These are phyloP conservation scores for Fusarium pseudograminearum DNA, from an alignment of 2,329 filamentous ascomycete species.

Conservation along the genomic window DNA sequence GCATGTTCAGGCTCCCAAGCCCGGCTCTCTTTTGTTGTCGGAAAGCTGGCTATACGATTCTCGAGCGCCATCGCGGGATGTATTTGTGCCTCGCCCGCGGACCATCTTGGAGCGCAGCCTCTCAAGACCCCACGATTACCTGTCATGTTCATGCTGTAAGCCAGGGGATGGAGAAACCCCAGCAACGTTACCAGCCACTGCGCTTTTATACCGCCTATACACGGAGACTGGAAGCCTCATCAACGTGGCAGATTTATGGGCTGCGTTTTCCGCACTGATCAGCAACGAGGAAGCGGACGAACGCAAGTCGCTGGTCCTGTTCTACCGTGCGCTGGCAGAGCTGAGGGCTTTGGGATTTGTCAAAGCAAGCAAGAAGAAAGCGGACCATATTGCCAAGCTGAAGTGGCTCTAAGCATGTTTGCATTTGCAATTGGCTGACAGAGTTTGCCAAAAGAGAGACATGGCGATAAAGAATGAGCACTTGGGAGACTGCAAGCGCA, in stretches of 20 bases:
- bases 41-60: slow-evolving; percentile 84
- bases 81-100: slow-evolving; percentile 80
- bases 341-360: slow-evolving; percentile 87
- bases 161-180: slow-evolving; percentile 62
- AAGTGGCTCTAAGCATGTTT: slow-evolving; percentile 71
- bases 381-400: slow-evolving; percentile 91
- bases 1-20: slow-evolving; percentile 43
- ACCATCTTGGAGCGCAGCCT: slow-evolving; percentile 78
- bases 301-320: slow-evolving; percentile 75
- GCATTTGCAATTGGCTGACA: slow-evolving; percentile 21
- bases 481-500: slow-evolving; percentile 13
- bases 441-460: slow-evolving; percentile 30
- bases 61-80: slow-evolving; percentile 75
- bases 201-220: slow-evolving; percentile 83
- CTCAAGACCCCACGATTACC: slow-evolving; percentile 79
- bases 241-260: slow-evolving; percentile 84
- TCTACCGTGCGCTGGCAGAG: slow-evolving; percentile 88
- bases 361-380: slow-evolving; percentile 90
- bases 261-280: slow-evolving; percentile 76
- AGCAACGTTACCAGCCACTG: slow-evolving; percentile 74
- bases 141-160: slow-evolving; percentile 77
- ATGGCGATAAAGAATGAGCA: slow-evolving; percentile 10
- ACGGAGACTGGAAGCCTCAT: slow-evolving; percentile 80
- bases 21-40: slow-evolving; percentile 67
- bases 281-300: slow-evolving; percentile 60